Conservation (phyloP, 2,329 filamentous ascomycete genomes). For the Fusarium euwallaceae region DNA sequence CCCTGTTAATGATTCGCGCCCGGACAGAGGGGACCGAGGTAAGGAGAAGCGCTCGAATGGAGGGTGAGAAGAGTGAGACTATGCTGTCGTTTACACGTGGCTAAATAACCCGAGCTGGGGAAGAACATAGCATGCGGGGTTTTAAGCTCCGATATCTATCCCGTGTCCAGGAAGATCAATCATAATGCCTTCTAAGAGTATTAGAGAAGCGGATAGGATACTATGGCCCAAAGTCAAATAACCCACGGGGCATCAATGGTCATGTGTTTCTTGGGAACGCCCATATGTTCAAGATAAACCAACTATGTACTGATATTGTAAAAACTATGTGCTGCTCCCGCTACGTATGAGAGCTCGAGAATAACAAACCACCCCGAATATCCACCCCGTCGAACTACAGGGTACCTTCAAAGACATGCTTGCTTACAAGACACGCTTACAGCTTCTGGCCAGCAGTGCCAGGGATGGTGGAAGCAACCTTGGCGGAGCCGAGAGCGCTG, state of each 20-base stretch:
- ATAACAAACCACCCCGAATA: not conserved
- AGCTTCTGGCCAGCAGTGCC: conserved; percentile 55
- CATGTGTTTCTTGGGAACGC: not conserved
- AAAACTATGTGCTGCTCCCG: not conserved
- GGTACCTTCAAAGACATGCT: not conserved
- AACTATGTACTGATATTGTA: conserved; percentile 5
- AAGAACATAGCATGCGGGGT: not conserved
- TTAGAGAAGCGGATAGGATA: not conserved
- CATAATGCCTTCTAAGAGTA: not conserved
- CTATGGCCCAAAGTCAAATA: not conserved
- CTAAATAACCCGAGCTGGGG: not conserved
- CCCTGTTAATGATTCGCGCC: not conserved
- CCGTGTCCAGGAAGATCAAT: not conserved
- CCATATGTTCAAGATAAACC: not conserved
- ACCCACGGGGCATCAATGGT: not conserved
- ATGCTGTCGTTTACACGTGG: not conserved
- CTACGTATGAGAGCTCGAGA: not conserved
- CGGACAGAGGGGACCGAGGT: not conserved
- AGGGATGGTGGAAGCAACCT: conserved; percentile 58
- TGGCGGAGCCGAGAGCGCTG: conserved; percentile 57
- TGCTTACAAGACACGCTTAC: conserved; percentile 23
- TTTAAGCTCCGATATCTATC: not conserved
- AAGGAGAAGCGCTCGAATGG: not conserved
- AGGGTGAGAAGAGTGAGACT: not conserved
- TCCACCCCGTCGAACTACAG: not conserved